These are phyloP conservation scores for Capsella rubella DNA, from an alignment of 441 rosid genomes.

Conservation along the genomic window DNA sequence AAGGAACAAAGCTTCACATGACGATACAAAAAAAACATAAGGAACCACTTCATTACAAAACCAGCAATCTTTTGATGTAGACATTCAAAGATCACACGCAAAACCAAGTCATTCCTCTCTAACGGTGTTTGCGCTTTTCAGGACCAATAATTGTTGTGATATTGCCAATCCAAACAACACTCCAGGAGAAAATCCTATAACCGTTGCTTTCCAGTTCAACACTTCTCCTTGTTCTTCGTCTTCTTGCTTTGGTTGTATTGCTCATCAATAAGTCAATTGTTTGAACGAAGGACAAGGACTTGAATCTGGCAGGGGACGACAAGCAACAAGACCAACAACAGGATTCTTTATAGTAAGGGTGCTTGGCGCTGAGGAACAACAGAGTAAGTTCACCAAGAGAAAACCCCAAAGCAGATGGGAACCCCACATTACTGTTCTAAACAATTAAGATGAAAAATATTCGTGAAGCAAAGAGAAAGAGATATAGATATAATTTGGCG, in stretches of 20 bases:
- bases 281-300: too few relatives aligned
- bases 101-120: background rate
- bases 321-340: too few relatives aligned
- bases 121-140: background rate
- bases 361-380: too few relatives aligned
- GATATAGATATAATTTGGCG: too few relatives aligned
- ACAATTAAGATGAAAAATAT: too few relatives aligned
- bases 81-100: background rate
- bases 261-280: too few relatives aligned
- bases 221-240: background rate
- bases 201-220: conserved; percentile 6
- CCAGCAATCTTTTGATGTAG: background rate
- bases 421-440: too few relatives aligned
- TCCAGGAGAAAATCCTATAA: background rate
- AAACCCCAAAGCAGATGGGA: too few relatives aligned
- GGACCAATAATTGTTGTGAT: background rate
- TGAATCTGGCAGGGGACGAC: too few relatives aligned
- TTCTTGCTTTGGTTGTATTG: background rate
- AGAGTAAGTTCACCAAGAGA: too few relatives aligned
- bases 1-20: background rate
- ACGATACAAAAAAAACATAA: background rate
- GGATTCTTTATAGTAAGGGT: too few relatives aligned
- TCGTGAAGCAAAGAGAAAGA: too few relatives aligned
- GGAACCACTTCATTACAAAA: background rate
- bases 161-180: conserved; percentile 1